A percentile compares a stretch with the other conserved stretches of the same genome.
phyloP scores from a whole-genome alignment of 2,329 filamentous ascomycete species.

The Chaetomiaceae sp. region DNA sequence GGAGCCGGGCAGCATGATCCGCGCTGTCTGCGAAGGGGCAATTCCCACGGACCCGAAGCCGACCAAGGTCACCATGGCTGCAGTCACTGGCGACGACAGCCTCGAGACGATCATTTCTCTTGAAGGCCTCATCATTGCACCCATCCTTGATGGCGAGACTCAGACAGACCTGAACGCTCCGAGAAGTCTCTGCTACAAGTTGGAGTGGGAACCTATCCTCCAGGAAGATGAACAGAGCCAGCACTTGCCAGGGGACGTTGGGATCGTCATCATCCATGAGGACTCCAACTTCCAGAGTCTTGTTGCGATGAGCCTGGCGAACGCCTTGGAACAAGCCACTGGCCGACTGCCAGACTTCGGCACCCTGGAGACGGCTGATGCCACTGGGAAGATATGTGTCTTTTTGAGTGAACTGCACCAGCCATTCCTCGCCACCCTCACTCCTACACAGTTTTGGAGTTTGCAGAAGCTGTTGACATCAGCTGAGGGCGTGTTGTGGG shows the following conservation, averaged over 20 bases:
- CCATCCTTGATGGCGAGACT: slow-evolving; percentile 36
- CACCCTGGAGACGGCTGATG: slow-evolving; percentile 29
- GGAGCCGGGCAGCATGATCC: slow-evolving; percentile 31
- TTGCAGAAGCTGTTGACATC: slow-evolving; percentile 35
- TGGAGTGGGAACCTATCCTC: slow-evolving; percentile 42
- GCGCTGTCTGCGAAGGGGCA: slow-evolving; percentile 35
- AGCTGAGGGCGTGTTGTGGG: slow-evolving; percentile 38
- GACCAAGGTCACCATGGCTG: slow-evolving; percentile 36
- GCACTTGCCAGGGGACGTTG: slow-evolving; percentile 25
- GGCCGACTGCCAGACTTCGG: slow-evolving; percentile 33
- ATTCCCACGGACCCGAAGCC: slow-evolving; percentile 32
- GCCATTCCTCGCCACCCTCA: slow-evolving; percentile 40
- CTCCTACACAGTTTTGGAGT: slow-evolving; percentile 35
- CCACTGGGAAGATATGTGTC: slow-evolving; percentile 37
- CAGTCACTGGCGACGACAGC: slow-evolving; percentile 27
- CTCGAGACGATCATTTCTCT: slow-evolving; percentile 33
- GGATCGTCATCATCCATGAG: slow-evolving; percentile 39
- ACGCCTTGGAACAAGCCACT: slow-evolving; percentile 31
- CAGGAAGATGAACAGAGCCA: slow-evolving; percentile 18
- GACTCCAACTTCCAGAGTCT: slow-evolving; percentile 32
- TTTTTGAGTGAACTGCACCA: slow-evolving; percentile 43
- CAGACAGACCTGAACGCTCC: slow-evolving; percentile 29
- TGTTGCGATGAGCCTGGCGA: slow-evolving; percentile 33
- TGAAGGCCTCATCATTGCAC: slow-evolving; percentile 37
- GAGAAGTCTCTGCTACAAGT: slow-evolving; percentile 44